Percentiles rank a stretch among this genome's conserved stretches.
These are phyloP conservation scores for Stemphylium vesicarium DNA, from an alignment of 2,329 filamentous ascomycete genomes.

Conservation along the genomic window DNA sequence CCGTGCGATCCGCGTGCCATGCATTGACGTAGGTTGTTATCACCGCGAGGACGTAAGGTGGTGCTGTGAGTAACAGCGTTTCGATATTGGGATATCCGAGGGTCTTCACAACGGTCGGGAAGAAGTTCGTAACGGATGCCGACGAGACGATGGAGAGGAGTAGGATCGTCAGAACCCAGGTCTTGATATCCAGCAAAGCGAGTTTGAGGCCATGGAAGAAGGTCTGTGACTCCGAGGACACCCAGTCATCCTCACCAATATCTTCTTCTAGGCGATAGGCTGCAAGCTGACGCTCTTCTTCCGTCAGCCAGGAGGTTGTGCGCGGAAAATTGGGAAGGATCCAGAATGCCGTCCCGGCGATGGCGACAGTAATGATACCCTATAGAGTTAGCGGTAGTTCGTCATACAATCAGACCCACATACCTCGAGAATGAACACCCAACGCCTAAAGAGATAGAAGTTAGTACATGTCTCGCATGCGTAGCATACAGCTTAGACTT, in stretches of 20 bases:
- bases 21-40: conserved; percentile 70
- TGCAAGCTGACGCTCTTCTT: conserved; percentile 49
- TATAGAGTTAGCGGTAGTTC: conserved; percentile 39
- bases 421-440: conserved; percentile 71
- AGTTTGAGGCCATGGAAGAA: conserved; percentile 51
- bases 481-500: no score
- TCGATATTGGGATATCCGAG: conserved; percentile 63
- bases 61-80: conserved; percentile 56
- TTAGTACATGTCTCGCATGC: no score
- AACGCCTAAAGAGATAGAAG: conserved; percentile 53
- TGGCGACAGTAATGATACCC: conserved; percentile 67
- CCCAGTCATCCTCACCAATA: conserved; percentile 51
- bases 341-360: conserved; percentile 64
- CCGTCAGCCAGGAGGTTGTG: conserved; percentile 49
- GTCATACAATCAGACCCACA: not conserved
- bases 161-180: conserved; percentile 49
- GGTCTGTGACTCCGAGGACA: conserved; percentile 42
- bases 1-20: conserved; percentile 73
- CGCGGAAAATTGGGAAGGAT: conserved; percentile 72
- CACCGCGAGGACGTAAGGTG: conserved; percentile 58
- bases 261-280: conserved; percentile 48
- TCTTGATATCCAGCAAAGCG: conserved; percentile 50
- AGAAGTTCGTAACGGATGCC: conserved; percentile 57
- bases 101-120: conserved; percentile 68
- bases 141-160: conserved; percentile 51